These are phyloP conservation scores for Talaromyces sp. DNA, from an alignment of 2,329 filamentous ascomycete genomes.

Conservation along the genomic window DNA sequence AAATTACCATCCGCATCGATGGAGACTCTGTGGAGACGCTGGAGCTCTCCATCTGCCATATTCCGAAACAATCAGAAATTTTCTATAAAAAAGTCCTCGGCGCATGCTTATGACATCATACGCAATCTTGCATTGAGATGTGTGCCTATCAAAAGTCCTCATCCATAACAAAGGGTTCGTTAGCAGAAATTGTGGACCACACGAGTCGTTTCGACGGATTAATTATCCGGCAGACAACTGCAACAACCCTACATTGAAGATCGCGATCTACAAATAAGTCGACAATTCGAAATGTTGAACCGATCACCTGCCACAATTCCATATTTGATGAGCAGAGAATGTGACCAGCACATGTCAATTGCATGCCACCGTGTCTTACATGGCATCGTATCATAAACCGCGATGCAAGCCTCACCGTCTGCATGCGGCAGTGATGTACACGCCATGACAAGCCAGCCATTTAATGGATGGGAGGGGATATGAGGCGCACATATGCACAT, in stretches of 20 bases:
- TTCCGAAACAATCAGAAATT: background rate
- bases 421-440: slow-evolving; percentile 8
- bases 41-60: background rate
- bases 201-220: background rate
- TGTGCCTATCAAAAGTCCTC: background rate
- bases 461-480: background rate
- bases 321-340: background rate
- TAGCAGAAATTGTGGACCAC: background rate
- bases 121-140: background rate
- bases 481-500: slow-evolving; percentile 1
- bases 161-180: background rate
- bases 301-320: background rate
- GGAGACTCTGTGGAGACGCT: background rate
- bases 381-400: background rate
- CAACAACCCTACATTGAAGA: background rate
- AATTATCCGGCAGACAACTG: background rate
- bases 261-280: background rate
- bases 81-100: background rate
- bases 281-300: background rate
- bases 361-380: background rate
- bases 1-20: background rate
- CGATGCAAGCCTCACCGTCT: slow-evolving; percentile 11
- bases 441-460: background rate
- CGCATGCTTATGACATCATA: background rate
- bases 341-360: background rate